These are phyloP conservation scores for Malassezia japonica DNA, from an alignment of 1,284 basidiomycete species.

Conservation along the genomic window DNA sequence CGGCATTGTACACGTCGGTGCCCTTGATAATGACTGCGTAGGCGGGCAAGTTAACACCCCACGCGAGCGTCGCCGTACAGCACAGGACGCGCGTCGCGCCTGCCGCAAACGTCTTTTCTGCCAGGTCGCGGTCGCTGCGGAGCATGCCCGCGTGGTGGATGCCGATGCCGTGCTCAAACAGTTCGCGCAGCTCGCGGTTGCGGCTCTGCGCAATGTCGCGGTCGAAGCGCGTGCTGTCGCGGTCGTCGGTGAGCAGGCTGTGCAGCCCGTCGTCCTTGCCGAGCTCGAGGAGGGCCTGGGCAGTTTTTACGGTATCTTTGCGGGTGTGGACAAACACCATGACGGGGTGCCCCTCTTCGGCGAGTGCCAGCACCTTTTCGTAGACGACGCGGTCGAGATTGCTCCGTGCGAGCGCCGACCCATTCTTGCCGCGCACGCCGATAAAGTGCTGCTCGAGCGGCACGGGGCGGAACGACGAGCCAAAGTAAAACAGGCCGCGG, in stretches of 20 bases:
- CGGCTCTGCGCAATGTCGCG: slow-evolving; percentile 67
- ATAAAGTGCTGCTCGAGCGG: slow-evolving; percentile 97
- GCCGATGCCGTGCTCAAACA: slow-evolving; percentile 82
- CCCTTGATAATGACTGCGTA: slow-evolving; percentile 97
- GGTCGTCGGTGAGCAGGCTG: slow-evolving; percentile 57
- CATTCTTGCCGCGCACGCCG: slow-evolving; percentile 83
- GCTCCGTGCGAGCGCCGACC: slow-evolving; percentile 63
- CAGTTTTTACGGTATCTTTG: slow-evolving; percentile 94
- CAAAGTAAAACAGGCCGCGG: slow-evolving; percentile 95
- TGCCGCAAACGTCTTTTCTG: slow-evolving; percentile 87
- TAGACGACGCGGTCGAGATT: slow-evolving; percentile 85
- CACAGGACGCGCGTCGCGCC: slow-evolving; percentile 85
- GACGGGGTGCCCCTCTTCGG: slow-evolving; percentile 65
- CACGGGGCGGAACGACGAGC: slow-evolving; percentile 90
- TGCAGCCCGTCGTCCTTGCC: slow-evolving; percentile 63
- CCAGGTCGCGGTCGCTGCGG: slow-evolving; percentile 82
- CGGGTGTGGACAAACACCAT: slow-evolving; percentile 99
- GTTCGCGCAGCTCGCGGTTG: slow-evolving; percentile 93
- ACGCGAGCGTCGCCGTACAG: slow-evolving; percentile 95
- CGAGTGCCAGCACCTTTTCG: slow-evolving; percentile 57
- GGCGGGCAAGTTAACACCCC: slow-evolving; percentile 98
- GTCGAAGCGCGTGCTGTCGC: slow-evolving; percentile 55
- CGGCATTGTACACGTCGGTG: slow-evolving; percentile 71
- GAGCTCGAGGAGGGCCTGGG: slow-evolving; percentile 66
- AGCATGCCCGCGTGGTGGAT: slow-evolving; percentile 99